phyloP scores from a whole-genome alignment of 140 eudicot genomes.

The Oenanthe javanica region DNA sequence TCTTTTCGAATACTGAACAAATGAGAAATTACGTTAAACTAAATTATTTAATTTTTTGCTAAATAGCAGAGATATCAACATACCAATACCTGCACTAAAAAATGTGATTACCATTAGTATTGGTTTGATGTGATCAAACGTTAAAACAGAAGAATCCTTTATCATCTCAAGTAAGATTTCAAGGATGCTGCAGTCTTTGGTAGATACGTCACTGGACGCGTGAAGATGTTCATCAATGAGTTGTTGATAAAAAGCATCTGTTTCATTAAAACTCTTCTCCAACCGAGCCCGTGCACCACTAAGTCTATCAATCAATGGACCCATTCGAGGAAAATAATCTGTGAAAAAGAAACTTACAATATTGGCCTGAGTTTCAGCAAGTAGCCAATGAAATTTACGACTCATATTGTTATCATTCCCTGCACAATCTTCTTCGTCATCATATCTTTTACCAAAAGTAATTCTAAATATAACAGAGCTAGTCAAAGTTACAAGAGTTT shows the following conservation, averaged over 20 bases:
- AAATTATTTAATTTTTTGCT: not conserved
- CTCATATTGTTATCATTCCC: not conserved
- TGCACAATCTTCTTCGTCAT: not conserved
- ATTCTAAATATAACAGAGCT: not conserved
- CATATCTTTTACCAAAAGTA: not conserved
- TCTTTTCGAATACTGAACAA: too few species aligned
- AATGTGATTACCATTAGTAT: not conserved
- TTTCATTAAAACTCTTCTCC: slow-evolving; percentile 4
- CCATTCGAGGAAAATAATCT: slow-evolving; percentile 8
- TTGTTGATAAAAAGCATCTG: slow-evolving; percentile 1
- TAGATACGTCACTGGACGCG: not conserved
- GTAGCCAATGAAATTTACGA: not conserved
- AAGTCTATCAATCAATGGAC: slow-evolving; percentile 7
- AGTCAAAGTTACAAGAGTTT: not conserved
- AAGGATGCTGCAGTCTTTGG: not conserved
- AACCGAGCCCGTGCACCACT: not conserved
- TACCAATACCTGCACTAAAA: not conserved
- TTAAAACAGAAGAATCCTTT: not conserved
- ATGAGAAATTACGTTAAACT: too few species aligned
- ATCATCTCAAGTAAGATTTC: not conserved
- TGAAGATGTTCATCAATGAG: slow-evolving; percentile 4
- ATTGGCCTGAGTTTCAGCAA: slow-evolving; percentile 2
- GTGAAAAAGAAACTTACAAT: not conserved
- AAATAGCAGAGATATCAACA: not conserved
- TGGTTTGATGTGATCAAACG: not conserved